Evolutionary conservation across 2,329 filamentous ascomycete species (phyloP).

Genomic region (Ceratocystis destructans): DNA sequence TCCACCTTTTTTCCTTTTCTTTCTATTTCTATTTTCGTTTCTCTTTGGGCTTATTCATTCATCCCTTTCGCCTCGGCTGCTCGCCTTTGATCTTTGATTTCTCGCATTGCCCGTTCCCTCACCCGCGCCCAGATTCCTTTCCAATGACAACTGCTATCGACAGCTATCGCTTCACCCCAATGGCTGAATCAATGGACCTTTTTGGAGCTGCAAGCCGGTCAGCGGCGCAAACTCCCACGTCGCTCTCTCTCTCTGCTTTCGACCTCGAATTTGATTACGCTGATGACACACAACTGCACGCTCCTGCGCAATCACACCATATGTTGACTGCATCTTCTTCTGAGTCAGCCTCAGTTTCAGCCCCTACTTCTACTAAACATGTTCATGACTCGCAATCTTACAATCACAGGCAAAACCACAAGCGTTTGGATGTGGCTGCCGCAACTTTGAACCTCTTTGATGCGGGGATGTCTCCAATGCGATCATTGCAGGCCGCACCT

Average conservation of each 20-base stretch:
- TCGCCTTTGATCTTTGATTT: not conserved
- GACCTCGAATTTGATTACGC: constrained; percentile 18
- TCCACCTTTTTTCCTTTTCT: not conserved
- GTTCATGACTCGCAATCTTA: not conserved
- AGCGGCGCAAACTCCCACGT: constrained; percentile 13
- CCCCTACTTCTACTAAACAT: not conserved
- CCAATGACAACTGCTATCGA: constrained; percentile 16
- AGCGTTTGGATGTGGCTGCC: not conserved
- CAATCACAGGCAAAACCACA: not conserved
- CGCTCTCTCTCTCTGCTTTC: constrained; percentile 12
- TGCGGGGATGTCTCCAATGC: not conserved
- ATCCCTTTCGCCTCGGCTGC: constrained; percentile 15
- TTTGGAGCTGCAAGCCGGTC: constrained; percentile 10
- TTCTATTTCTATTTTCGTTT: not conserved
- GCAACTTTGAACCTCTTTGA: not conserved
- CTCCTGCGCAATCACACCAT: constrained; percentile 2
- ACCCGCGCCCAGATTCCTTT: not conserved
- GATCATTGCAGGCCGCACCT: not conserved
- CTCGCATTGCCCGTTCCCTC: not conserved
- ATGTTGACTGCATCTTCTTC: not conserved
- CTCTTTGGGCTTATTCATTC: not conserved
- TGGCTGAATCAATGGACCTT: constrained; percentile 17
- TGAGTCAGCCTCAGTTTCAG: constrained; percentile 18
- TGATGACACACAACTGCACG: constrained; percentile 21
- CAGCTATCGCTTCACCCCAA: constrained; percentile 10